phyloP scores from a whole-genome alignment of 108 stramenopile species.

The Mediolabrus comicus region DNA sequence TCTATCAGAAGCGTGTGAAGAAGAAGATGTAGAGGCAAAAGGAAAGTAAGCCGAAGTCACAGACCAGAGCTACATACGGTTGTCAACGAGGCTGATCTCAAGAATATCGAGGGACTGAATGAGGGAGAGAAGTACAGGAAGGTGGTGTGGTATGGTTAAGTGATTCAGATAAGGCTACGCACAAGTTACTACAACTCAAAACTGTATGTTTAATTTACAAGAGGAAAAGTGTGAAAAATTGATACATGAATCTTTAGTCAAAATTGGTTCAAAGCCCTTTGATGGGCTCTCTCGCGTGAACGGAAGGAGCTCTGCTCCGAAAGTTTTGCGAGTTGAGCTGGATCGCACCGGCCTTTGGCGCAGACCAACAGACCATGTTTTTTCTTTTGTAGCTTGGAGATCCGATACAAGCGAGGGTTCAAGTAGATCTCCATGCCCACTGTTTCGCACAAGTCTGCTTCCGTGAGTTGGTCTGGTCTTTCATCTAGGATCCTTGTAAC shows the following conservation, averaged over 20 bases:
- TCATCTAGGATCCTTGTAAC: background rate
- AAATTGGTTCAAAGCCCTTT: background rate
- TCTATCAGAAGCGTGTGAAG: conserved; percentile 6
- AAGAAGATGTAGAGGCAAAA: conserved; percentile 11
- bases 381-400: background rate
- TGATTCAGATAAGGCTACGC: conserved; percentile 1
- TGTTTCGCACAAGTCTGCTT: background rate
- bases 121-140: conserved; percentile 81
- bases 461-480: background rate
- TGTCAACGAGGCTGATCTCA: conserved; percentile 43
- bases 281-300: background rate
- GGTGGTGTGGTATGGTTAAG: conserved; percentile 86
- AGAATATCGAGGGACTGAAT: conserved; percentile 48
- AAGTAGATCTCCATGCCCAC: background rate
- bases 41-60: conserved; percentile 3
- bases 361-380: background rate
- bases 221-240: too few species aligned
- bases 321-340: background rate
- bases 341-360: background rate
- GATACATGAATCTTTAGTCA: too few species aligned
- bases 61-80: conserved; percentile 25
- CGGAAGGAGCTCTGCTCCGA: background rate
- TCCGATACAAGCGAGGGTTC: background rate
- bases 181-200: too few species aligned
- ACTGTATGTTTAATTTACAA: background rate